Conservation (phyloP, 345 rosid species). For the Rhodamnia argentea region DNA sequence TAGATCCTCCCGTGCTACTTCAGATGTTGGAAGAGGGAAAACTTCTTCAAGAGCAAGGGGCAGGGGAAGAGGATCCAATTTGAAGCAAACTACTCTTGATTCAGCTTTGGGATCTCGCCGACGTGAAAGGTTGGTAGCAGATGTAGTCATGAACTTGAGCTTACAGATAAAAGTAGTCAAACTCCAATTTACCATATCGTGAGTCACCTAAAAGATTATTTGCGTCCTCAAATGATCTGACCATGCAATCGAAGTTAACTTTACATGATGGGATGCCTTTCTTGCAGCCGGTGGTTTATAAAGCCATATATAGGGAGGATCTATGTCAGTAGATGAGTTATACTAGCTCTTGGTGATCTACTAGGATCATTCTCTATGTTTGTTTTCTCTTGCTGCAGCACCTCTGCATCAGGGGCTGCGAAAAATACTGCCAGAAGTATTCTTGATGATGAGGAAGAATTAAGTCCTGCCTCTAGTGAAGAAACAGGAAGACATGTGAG, state of each 20-base stretch:
- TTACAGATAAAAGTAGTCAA: neutral
- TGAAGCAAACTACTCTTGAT: slow-evolving; percentile 93
- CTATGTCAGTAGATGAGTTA: neutral
- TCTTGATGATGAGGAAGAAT: slow-evolving; percentile 52
- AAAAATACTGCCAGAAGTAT: slow-evolving; percentile 42
- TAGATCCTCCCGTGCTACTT: slow-evolving; percentile 27
- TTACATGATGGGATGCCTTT: neutral
- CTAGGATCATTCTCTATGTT: neutral
- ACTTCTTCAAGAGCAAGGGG: slow-evolving; percentile 85
- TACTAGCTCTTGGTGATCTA: neutral
- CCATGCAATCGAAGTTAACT: neutral
- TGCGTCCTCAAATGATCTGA: neutral
- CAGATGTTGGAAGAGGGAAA: slow-evolving; percentile 42
- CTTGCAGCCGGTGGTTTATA: neutral
- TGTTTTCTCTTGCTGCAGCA: slow-evolving; percentile 11
- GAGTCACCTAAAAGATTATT: neutral
- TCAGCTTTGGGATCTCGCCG: slow-evolving; percentile 54
- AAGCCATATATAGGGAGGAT: neutral
- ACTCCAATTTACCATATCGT: neutral
- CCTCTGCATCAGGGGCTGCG: slow-evolving; percentile 52
- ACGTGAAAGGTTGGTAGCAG: slow-evolving; percentile 51
- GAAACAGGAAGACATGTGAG: slow-evolving; percentile 37
- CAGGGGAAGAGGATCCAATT: slow-evolving; percentile 50
- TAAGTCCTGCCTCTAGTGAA: slow-evolving; percentile 80
- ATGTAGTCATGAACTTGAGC: neutral